phyloP scores from a whole-genome alignment of 2,329 filamentous ascomycete genomes.

The Tolypocladium tropicale region DNA sequence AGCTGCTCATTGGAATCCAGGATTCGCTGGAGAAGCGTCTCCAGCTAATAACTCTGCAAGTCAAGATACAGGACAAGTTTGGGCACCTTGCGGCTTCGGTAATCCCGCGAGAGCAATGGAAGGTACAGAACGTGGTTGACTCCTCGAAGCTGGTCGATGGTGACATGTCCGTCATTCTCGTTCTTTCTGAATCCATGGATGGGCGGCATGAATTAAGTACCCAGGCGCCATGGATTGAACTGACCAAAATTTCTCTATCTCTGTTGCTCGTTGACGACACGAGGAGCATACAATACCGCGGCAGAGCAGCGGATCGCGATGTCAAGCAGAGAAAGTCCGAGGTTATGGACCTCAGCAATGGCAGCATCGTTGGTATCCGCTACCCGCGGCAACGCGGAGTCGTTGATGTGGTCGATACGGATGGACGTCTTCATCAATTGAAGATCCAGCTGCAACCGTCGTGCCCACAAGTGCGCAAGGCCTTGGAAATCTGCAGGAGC shows the following conservation, averaged over 20 bases:
- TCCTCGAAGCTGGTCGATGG: conserved; percentile 63
- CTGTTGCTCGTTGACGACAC: conserved; percentile 48
- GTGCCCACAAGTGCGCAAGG: conserved; percentile 49
- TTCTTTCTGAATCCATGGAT: conserved; percentile 54
- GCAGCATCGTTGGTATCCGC: conserved; percentile 42
- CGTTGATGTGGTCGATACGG: conserved; percentile 56
- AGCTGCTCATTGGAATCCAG: conserved; percentile 58
- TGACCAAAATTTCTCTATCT: conserved; percentile 57
- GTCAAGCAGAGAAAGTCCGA: conserved; percentile 32
- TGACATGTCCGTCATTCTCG: conserved; percentile 55
- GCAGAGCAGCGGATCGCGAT: conserved; percentile 43
- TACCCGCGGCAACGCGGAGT: conserved; percentile 49
- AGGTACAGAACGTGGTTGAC: conserved; percentile 59
- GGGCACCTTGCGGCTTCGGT: conserved; percentile 17
- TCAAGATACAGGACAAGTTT: conserved; percentile 31
- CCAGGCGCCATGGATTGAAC: conserved; percentile 65
- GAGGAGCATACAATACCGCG: conserved; percentile 46
- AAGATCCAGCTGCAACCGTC: conserved; percentile 57
- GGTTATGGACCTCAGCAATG: conserved; percentile 34
- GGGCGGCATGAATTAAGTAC: conserved; percentile 58
- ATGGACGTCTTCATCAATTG: conserved; percentile 53
- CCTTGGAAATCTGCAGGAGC: conserved; percentile 53
- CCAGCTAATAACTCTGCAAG: conserved; percentile 53
- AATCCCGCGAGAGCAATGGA: conserved; percentile 37
- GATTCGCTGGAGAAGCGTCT: conserved; percentile 58